Conservation (phyloP, 306 rosid species). For the Sindora glabra region DNA sequence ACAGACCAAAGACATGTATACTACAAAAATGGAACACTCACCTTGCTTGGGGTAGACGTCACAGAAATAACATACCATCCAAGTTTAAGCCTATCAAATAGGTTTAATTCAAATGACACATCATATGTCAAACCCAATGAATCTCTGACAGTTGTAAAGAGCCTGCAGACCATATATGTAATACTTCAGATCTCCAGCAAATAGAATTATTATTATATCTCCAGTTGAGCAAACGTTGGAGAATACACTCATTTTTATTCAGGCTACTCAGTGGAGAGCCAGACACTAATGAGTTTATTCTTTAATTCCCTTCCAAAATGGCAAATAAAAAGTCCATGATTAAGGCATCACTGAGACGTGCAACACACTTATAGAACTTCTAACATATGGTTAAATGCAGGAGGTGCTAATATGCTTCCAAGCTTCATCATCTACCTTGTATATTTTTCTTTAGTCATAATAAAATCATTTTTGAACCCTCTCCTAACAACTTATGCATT, state of each 20-base stretch:
- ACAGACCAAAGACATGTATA: neutral
- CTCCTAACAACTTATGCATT: no score
- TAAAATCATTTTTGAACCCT: no score
- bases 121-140: conserved; percentile 97
- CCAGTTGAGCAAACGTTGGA: neutral
- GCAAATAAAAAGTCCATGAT: neutral
- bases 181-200: conserved; percentile 7
- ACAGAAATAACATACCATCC: conserved; percentile 99
- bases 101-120: conserved; percentile 85
- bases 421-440: neutral
- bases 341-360: no score
- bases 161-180: conserved; percentile 47
- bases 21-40: conserved; percentile 32
- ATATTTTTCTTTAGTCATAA: neutral
- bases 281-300: neutral
- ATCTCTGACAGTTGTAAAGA: conserved; percentile 89
- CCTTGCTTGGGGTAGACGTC: conserved; percentile 95
- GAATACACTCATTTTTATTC: neutral
- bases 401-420: neutral
- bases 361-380: neutral
- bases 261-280: neutral
- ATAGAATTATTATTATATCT: conserved; percentile 4
- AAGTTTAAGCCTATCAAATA: conserved; percentile 82
- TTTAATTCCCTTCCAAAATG: neutral
- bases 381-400: no score